Base-by-base conservation (phyloP, 2,329 filamentous ascomycete genomes). In the Corynespora cassiicola region DNA sequence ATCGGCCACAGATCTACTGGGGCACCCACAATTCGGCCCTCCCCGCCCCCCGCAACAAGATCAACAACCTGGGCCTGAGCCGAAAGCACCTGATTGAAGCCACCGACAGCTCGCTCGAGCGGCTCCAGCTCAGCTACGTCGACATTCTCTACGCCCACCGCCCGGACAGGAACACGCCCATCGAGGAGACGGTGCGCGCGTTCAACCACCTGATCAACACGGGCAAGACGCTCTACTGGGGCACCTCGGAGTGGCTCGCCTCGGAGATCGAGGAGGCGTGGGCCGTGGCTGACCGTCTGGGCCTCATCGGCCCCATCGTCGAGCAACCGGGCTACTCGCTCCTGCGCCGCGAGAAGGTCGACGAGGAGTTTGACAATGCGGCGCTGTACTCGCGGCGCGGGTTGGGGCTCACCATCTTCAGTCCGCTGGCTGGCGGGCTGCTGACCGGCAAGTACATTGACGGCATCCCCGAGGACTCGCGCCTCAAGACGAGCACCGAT, bases 21-120 rank as follows among this genome's bases (percentile, higher is more conserved):
- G 84, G 84, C 36, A 60, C 54, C 11, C 78, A 77, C 16, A 80
- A 80, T 61, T 81, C 58, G 3, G 40, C 44, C 17, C 50, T 54
- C 24, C 39, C 48, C 14, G 26, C 50, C 1, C 54, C 82, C 28
- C 74, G 80, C 39, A 84, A 81, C 59, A 73, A 75, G 8, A 75
- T 85, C 44, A 88, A 87, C 70, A 86, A 86, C 66, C 73, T 75
- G 40, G 85, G 85, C 6, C 75, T 88, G 19, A 85, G 80, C 3
- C 75, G 84, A 37, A 88, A 88, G 66, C 85, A 87, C 66, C 74
- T 88, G 36, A 72, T 87, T 47, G 85, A 88, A 69, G 85, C 83
- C 17, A 76, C 83, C 48, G 75, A 81, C 34, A 73, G 73, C 19
- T 80, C 79, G 7, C 73, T 88, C 19, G 69, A 80, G 56, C 78